A percentile compares a stretch with the other conserved stretches of the same genome.
Conservation (phyloP, 108 stramenopile species). For the Mediolabrus comicus region DNA sequence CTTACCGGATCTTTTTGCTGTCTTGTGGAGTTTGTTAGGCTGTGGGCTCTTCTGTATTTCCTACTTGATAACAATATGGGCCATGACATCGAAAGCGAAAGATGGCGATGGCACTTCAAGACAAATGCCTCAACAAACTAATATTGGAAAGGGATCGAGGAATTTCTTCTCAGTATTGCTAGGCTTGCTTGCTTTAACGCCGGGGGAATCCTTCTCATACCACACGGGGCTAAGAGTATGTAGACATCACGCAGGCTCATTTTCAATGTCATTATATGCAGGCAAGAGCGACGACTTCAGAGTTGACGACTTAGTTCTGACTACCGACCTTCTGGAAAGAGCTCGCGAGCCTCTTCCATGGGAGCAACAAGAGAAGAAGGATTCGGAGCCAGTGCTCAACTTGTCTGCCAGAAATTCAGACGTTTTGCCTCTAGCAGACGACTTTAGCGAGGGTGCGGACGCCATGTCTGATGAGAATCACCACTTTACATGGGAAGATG, state of each 20-base stretch:
- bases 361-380: constrained; percentile 21
- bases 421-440: constrained; percentile 20
- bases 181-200: neutral
- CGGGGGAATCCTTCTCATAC: neutral
- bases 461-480: neutral
- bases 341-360: constrained; percentile 24
- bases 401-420: constrained; percentile 18
- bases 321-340: constrained; percentile 18
- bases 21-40: constrained; percentile 73
- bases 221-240: neutral
- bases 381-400: constrained; percentile 24
- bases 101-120: neutral
- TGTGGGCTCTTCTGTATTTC: constrained; percentile 64
- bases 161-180: neutral
- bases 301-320: constrained; percentile 2
- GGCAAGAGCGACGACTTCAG: neutral
- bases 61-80: constrained; percentile 25
- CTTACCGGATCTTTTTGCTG: constrained; percentile 76
- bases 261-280: neutral
- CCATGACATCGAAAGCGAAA: constrained; percentile 2
- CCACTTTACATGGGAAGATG: constrained; percentile 9
- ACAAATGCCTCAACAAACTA: neutral
- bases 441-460: neutral
- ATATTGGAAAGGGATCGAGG: neutral
- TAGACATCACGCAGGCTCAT: neutral